phyloP scores from a whole-genome alignment of 768 basidiomycete genomes.

The Tephrocybe sp. region DNA sequence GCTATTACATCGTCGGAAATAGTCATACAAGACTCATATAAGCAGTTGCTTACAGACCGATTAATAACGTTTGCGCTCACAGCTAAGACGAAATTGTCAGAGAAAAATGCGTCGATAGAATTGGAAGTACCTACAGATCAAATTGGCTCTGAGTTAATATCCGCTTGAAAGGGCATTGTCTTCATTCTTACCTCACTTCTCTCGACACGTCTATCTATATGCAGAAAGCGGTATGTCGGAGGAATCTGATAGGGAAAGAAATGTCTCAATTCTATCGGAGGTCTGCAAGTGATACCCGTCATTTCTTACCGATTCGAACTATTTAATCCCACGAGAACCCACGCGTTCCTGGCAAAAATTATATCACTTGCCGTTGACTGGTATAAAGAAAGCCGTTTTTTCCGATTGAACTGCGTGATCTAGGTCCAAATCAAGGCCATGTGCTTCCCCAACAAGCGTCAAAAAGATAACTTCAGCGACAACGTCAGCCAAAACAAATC shows the following conservation, averaged over 20 bases:
- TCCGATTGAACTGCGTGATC: constrained; percentile 4
- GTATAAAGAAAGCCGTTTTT: constrained; percentile 13
- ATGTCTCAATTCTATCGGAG: constrained; percentile 2
- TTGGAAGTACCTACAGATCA: too few species aligned
- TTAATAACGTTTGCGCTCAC: neutral
- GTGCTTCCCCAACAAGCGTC: constrained; percentile 32
- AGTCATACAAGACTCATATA: neutral
- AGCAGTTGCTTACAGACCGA: neutral
- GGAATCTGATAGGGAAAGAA: neutral
- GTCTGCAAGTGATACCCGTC: constrained; percentile 6
- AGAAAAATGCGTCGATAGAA: too few species aligned
- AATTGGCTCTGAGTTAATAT: too few species aligned
- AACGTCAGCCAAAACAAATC: constrained; percentile 16
- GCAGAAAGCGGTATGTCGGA: neutral
- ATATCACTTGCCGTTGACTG: constrained; percentile 4
- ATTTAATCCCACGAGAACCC: constrained; percentile 21
- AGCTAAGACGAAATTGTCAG: too few species aligned
- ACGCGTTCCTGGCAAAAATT: constrained; percentile 8
- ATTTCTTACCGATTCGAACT: constrained; percentile 7
- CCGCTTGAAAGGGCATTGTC: too few species aligned
- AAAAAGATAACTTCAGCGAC: constrained; percentile 29
- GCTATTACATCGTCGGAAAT: neutral
- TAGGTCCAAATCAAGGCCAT: constrained; percentile 17
- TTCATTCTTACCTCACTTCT: too few species aligned
- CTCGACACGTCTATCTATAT: too few species aligned